Percentiles rank a stretch among this genome's conserved stretches.
phyloP scores from a whole-genome alignment of 2,329 filamentous ascomycete genomes.

The Penicillium sp. region DNA sequence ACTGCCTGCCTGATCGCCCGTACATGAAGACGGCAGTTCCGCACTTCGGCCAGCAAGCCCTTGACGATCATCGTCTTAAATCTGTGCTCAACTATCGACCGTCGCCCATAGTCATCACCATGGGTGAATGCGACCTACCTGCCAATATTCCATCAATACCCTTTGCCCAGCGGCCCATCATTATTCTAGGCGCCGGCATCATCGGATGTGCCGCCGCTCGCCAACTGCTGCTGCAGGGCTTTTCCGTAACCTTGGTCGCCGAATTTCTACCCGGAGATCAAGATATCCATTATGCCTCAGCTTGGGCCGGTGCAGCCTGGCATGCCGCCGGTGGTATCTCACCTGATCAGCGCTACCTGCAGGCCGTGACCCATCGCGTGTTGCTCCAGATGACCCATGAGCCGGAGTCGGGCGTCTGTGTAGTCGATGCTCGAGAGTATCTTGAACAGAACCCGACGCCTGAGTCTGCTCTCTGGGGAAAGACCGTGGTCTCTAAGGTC shows the following conservation, averaged over 20 bases:
- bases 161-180: conserved; percentile 38
- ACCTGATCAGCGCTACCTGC: conserved; percentile 38
- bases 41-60: not conserved
- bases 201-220: conserved; percentile 43
- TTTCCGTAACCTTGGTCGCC: conserved; percentile 38
- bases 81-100: not conserved
- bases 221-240: conserved; percentile 39
- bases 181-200: conserved; percentile 44
- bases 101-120: not conserved
- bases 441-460: conserved; percentile 35
- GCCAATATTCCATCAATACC: conserved; percentile 29
- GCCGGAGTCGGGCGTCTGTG: conserved; percentile 37
- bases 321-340: conserved; percentile 41
- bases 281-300: conserved; percentile 41
- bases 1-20: not conserved
- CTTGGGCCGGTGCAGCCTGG: conserved; percentile 45
- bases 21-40: not conserved
- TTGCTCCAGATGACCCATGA: conserved; percentile 40
- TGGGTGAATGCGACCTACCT: conserved; percentile 23
- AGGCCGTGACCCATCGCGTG: conserved; percentile 39
- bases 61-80: not conserved
- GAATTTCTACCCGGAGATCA: conserved; percentile 43
- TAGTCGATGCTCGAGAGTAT: conserved; percentile 40
- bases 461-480: conserved; percentile 41
- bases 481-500: conserved; percentile 38